phyloP scores from a whole-genome alignment of 352 stramenopile species.

The Pythium folliculosum region DNA sequence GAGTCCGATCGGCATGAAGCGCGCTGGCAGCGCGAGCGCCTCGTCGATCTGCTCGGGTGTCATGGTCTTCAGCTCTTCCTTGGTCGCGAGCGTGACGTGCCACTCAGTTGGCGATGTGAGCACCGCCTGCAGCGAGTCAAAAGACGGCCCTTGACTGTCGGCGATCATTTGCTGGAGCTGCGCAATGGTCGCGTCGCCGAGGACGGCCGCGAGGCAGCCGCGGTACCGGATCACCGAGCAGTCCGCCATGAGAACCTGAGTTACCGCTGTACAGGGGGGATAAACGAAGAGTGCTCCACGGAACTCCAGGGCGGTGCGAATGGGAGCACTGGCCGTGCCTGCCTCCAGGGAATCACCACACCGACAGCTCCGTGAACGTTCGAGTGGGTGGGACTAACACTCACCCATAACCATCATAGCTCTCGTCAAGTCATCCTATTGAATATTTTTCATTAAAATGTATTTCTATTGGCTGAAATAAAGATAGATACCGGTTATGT shows the following conservation, averaged over 20 bases:
- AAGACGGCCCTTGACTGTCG: neutral
- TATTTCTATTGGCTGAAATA: neutral
- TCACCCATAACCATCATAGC: neutral
- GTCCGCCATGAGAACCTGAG: slow-evolving; percentile 17
- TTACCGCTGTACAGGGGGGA: neutral
- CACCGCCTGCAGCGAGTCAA: neutral
- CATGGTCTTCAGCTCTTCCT: slow-evolving; percentile 43
- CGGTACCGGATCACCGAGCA: slow-evolving; percentile 24
- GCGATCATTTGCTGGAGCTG: slow-evolving; percentile 17
- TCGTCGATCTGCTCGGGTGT: slow-evolving; percentile 31
- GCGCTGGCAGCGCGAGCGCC: slow-evolving; percentile 26
- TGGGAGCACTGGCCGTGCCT: neutral
- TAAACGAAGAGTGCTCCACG: too few relatives aligned
- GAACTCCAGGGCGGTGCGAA: neutral
- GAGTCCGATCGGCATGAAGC: slow-evolving; percentile 49
- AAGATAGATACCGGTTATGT: neutral
- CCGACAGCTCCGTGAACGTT: neutral
- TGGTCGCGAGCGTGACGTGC: slow-evolving; percentile 66
- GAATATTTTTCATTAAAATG: neutral
- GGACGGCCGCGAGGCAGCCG: slow-evolving; percentile 26
- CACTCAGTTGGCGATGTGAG: slow-evolving; percentile 28
- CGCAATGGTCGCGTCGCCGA: neutral
- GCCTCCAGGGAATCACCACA: neutral
- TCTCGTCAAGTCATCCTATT: neutral
- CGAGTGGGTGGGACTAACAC: neutral